Percentiles rank a stretch among this genome's conserved stretches.
Evolutionary conservation across 2,329 filamentous ascomycete species (phyloP).

Genomic region (Corniculantispora saksenae): DNA sequence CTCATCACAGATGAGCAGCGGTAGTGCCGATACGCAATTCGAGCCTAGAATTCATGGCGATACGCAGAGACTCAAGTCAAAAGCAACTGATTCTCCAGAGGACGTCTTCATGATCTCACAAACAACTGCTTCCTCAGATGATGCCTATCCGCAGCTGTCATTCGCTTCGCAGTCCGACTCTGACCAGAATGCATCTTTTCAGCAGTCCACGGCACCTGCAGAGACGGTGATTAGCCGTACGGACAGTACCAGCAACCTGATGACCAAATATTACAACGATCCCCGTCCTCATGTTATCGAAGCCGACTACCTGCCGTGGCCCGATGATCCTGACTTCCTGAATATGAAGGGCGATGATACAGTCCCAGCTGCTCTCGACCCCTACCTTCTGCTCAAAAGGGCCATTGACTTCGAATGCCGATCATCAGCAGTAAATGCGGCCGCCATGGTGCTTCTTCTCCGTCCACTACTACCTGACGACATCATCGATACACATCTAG

Average conservation of each 20-base stretch:
- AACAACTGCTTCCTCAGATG: constrained; percentile 43
- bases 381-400: constrained; percentile 54
- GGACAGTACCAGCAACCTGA: constrained; percentile 30
- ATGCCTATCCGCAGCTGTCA: constrained; percentile 33
- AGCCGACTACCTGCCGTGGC: constrained; percentile 61
- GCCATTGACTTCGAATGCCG: constrained; percentile 58
- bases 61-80: constrained; percentile 1
- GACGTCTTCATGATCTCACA: constrained; percentile 49
- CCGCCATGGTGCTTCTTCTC: constrained; percentile 61
- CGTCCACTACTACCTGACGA: constrained; percentile 56
- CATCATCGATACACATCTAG: constrained; percentile 58
- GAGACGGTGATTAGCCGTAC: constrained; percentile 24
- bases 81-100: constrained; percentile 35
- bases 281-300: constrained; percentile 50
- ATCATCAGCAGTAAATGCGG: constrained; percentile 59
- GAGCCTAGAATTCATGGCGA: constrained; percentile 16
- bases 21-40: constrained; percentile 11
- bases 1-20: constrained; percentile 23
- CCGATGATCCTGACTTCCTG: constrained; percentile 57
- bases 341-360: constrained; percentile 31
- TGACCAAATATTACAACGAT: constrained; percentile 37
- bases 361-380: constrained; percentile 49
- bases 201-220: constrained; percentile 17
- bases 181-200: constrained; percentile 21
- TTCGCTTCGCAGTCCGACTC: constrained; percentile 32